These are phyloP conservation scores for Candida fluviatilis DNA, from an alignment of 805 yeast genomes.

Conservation along the genomic window DNA sequence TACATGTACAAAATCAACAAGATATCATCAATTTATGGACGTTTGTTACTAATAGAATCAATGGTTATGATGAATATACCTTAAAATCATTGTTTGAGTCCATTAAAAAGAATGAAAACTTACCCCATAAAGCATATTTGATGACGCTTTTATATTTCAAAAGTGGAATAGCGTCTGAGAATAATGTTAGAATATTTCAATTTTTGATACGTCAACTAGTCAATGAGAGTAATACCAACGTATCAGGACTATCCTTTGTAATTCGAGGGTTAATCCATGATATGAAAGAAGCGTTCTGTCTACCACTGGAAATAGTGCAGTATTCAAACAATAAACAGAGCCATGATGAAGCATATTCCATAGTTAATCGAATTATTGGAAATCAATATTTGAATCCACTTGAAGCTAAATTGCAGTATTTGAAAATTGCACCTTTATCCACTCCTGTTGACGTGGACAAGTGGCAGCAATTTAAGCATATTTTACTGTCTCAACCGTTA, in stretches of 20 bases:
- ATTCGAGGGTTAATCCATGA: constrained; percentile 14
- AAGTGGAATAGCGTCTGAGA: background rate
- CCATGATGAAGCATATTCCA: constrained; percentile 14
- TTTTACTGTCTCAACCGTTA: constrained; percentile 3
- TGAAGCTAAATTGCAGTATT: constrained; percentile 13
- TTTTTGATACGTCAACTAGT: constrained; percentile 4
- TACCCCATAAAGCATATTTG: constrained; percentile 2
- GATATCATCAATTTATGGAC: constrained; percentile 1
- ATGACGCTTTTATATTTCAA: constrained; percentile 1
- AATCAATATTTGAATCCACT: constrained; percentile 6
- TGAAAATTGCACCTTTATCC: constrained; percentile 6
- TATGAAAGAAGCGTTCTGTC: constrained; percentile 8
- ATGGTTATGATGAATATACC: constrained; percentile 4
- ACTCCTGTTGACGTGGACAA: constrained; percentile 1
- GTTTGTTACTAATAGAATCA: background rate
- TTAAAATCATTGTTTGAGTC: constrained; percentile 5
- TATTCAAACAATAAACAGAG: constrained; percentile 5
- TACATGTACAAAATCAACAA: constrained; percentile 1
- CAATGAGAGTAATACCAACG: background rate
- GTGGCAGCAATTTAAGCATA: constrained; percentile 9
- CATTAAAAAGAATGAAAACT: constrained; percentile 1
- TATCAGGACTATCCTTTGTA: constrained; percentile 5
- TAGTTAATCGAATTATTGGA: constrained; percentile 13
- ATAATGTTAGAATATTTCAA: constrained; percentile 3
- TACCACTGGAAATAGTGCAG: constrained; percentile 10